Evolutionary conservation across 176 grass and related monocot species (phyloP).

Genomic region (barley (Hordeum vulgare)): DNA sequence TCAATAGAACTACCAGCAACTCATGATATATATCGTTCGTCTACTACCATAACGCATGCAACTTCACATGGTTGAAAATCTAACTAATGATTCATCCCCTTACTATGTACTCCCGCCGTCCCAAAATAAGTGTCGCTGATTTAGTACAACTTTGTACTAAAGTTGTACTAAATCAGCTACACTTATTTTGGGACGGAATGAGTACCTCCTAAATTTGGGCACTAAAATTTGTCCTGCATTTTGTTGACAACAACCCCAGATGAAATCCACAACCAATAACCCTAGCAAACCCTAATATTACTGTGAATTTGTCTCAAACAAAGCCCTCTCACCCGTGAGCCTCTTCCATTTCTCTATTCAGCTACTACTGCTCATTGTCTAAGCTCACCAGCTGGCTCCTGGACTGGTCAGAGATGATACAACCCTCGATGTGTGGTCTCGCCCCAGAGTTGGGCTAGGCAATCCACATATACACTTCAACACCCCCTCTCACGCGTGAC

Average conservation of each 20-base stretch:
- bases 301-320: not conserved
- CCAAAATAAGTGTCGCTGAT: too few species aligned
- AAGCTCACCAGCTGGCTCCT: not conserved
- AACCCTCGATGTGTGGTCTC: not conserved
- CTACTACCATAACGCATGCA: not conserved
- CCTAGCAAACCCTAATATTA: not conserved
- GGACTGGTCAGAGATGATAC: not conserved
- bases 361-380: not conserved
- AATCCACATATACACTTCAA: too few species aligned
- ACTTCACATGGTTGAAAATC: not conserved
- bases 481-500: too few species aligned
- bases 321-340: not conserved
- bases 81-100: not conserved
- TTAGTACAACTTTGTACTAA: too few species aligned
- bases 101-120: too few species aligned
- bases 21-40: conserved; percentile 1
- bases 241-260: not conserved
- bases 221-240: not conserved
- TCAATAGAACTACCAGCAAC: conserved; percentile 17
- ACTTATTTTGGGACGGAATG: too few species aligned
- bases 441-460: not conserved
- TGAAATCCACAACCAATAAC: not conserved
- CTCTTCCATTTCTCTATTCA: not conserved
- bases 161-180: too few species aligned
- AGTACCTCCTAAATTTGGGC: not conserved